Base-by-base conservation (phyloP, 2,329 filamentous ascomycete genomes). In the Thermothelomyces thermophilus region DNA sequence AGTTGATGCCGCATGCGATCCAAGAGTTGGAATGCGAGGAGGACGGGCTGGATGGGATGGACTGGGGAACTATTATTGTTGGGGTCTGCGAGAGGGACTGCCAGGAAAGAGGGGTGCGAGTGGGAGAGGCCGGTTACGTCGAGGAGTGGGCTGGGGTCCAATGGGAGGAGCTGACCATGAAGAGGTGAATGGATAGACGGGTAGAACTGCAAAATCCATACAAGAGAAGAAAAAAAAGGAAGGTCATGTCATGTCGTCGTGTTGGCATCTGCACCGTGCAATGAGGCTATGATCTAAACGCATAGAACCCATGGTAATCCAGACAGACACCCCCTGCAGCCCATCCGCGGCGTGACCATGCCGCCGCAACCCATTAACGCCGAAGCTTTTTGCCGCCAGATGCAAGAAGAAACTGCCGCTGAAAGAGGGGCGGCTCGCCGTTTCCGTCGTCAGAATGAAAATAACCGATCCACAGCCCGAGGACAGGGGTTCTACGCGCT, bases 121-220 rank as follows among this genome's bases (percentile, higher is more conserved):
- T 76, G 31, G 86, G 82, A 0, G 76, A 82, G 62, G 79, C 83
- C 0, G 87, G 84, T 1, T 97, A 94, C 68, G 62, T 90, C 16
- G 93, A 97, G 72, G 93, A 98, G 69, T 98, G 93, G 91, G 83
- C 80, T n/a, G 93, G 91, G 6, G 93, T 97, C 56, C 93, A 98
- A 68, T 98, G 91, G 93, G 93, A 98, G 69, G 90, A 96, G 68
- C 62, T 82, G 54, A 65, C 64, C 35, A 54, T 58, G 40, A 60
- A 62, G 54, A 62, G 64, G 28, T 73, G 70, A 62, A 41, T 20
- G 10, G 20, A 20, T 5, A 17, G 8, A 30, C 20, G 9, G 20
- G 28, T 14, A n/a, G 5, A 9, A 13, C 14, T 28, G 30, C 14
- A 36, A 26, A 42, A 24, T n/a, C 3, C 5, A 33, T 16, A 7